phyloP scores from a whole-genome alignment of 2,329 filamentous ascomycete species.

The Hypoxylon rubiginosum region DNA sequence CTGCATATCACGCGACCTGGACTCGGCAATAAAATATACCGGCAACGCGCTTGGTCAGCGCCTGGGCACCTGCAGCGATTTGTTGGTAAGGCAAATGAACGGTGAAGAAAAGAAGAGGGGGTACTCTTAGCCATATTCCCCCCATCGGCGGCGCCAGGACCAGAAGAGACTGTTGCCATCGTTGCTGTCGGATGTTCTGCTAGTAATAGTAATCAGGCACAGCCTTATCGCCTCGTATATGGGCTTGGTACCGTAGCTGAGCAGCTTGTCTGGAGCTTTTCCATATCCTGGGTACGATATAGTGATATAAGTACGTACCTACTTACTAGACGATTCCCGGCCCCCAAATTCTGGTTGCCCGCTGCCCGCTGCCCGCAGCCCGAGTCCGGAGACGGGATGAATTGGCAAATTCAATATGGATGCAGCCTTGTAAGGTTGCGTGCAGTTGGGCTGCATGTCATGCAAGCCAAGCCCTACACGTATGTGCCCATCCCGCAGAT shows the following conservation, averaged over 20 bases:
- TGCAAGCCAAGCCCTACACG: slow-evolving; percentile 40
- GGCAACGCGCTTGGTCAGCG: slow-evolving; percentile 30
- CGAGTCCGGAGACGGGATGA: slow-evolving; percentile 40
- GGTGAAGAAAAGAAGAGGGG: not conserved
- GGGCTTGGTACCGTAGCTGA: slow-evolving; percentile 28
- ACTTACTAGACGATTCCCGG: slow-evolving; percentile 3
- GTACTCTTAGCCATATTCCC: not conserved
- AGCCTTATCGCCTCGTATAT: slow-evolving; percentile 39
- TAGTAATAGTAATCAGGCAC: slow-evolving; percentile 24
- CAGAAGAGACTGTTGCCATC: not conserved
- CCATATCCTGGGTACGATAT: not conserved
- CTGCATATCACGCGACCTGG: slow-evolving; percentile 42
- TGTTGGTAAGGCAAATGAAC: not conserved
- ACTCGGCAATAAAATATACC: slow-evolving; percentile 39
- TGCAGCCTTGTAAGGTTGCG: slow-evolving; percentile 45
- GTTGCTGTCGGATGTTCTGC: slow-evolving; percentile 9
- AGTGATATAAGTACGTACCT: not conserved
- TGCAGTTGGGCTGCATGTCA: slow-evolving; percentile 41
- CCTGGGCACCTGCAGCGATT: not conserved
- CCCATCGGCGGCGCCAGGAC: not conserved
- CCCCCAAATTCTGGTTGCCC: slow-evolving; percentile 29
- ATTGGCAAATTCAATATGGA: slow-evolving; percentile 33
- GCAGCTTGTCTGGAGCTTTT: not conserved
- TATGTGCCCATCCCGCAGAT: slow-evolving; percentile 11
- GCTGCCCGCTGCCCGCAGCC: slow-evolving; percentile 12